A percentile compares a stretch with the other conserved stretches of the same genome.
These are phyloP conservation scores for Ogataea degrootiae DNA, from an alignment of 805 yeast species.

Conservation along the genomic window DNA sequence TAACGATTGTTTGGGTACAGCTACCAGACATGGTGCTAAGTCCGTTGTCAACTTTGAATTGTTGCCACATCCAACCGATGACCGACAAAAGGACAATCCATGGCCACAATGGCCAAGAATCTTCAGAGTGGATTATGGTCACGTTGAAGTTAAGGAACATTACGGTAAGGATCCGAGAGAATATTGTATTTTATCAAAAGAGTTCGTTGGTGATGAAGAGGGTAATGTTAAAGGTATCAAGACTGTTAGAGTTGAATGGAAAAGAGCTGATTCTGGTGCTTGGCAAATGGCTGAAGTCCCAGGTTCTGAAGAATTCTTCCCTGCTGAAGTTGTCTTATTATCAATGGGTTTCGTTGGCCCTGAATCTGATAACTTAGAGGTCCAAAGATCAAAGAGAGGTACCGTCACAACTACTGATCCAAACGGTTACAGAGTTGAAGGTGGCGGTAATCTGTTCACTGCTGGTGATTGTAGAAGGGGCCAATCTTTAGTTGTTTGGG, in stretches of 20 bases:
- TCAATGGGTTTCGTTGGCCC: conserved; percentile 99
- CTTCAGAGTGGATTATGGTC: conserved; percentile 97
- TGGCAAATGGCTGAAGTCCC: conserved; percentile 99
- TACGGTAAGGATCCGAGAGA: conserved; percentile 98
- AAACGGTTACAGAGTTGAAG: conserved; percentile 60
- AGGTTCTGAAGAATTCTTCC: conserved; percentile 88
- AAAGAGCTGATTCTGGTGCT: conserved; percentile 88
- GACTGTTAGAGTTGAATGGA: conserved; percentile 98
- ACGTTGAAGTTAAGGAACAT: conserved; percentile 88
- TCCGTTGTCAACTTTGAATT: conserved; percentile 92
- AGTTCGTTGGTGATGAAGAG: conserved; percentile 89
- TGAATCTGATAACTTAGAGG: conserved; percentile 70
- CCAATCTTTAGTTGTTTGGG: conserved; percentile 97
- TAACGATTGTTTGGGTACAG: conserved; percentile 96
- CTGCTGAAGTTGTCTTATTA: conserved; percentile 88
- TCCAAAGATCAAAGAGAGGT: conserved; percentile 75
- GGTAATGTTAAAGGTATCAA: conserved; percentile 94
- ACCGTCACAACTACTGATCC: conserved; percentile 65
- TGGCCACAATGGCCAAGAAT: conserved; percentile 99
- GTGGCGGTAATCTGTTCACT: conserved; percentile 70
- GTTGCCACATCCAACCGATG: conserved; percentile 84
- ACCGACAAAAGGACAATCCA: conserved; percentile 91
- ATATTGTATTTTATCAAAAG: conserved; percentile 91
- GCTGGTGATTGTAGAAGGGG: conserved; percentile 99
- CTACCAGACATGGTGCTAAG: conserved; percentile 95